phyloP scores from a whole-genome alignment of 345 rosid species.

The Brassica rapa region DNA sequence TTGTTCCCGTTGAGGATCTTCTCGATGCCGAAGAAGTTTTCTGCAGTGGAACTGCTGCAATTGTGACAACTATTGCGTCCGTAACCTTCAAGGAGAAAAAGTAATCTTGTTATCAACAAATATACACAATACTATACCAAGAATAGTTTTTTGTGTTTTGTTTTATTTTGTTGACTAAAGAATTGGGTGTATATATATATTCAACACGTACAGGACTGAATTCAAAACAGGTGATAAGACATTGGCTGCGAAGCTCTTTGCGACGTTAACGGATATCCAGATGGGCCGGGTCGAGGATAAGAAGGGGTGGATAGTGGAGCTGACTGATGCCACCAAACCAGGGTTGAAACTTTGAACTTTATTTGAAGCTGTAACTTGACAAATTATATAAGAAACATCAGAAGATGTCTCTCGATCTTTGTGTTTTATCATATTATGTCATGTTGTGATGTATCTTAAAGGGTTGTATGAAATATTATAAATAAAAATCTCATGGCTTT shows the following conservation, averaged over 20 bases:
- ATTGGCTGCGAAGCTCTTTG: slow-evolving; percentile 33
- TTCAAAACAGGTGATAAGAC: slow-evolving; percentile 35
- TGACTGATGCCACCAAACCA: background rate
- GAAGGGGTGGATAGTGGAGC: slow-evolving; percentile 42
- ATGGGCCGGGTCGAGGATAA: slow-evolving; percentile 37
- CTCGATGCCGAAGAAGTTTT: slow-evolving; percentile 78
- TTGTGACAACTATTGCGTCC: slow-evolving; percentile 63
- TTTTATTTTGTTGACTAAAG: background rate
- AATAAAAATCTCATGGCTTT: background rate
- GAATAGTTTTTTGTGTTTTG: background rate
- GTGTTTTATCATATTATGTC: background rate
- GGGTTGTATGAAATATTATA: background rate
- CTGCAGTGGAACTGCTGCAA: slow-evolving; percentile 81
- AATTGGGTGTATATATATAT: background rate
- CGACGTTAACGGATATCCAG: slow-evolving; percentile 34
- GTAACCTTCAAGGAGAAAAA: slow-evolving; percentile 32
- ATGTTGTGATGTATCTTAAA: background rate
- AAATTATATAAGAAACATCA: background rate
- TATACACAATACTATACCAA: background rate
- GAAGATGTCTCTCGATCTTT: slow-evolving; percentile 15
- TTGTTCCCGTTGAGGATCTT: slow-evolving; percentile 42
- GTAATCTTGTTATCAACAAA: background rate
- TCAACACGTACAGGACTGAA: slow-evolving; percentile 24
- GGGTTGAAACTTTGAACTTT: background rate
- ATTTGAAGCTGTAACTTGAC: background rate